Conservation (phyloP, 1,139 yeast genomes). For the Yamadazyma kanchanaburiensis region DNA sequence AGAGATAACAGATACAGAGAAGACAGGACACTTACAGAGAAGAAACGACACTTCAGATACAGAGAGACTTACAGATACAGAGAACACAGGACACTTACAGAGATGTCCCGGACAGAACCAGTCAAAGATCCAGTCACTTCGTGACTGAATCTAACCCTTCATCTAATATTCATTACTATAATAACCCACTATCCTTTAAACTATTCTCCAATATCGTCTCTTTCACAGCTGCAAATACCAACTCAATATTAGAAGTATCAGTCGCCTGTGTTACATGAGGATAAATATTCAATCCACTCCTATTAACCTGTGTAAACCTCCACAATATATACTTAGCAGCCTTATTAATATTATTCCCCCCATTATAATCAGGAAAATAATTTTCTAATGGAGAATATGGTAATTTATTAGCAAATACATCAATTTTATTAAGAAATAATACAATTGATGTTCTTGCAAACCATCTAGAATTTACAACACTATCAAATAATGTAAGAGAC, state of each 20-base stretch:
- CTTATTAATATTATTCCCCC: conserved; percentile 83
- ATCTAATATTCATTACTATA: conserved; percentile 37
- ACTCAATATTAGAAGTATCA: conserved; percentile 81
- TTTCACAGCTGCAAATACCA: conserved; percentile 88
- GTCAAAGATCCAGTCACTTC: too few species aligned
- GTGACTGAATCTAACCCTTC: too few species aligned
- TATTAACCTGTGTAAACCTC: conserved; percentile 83
- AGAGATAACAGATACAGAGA: too few species aligned
- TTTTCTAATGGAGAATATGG: conserved; percentile 78
- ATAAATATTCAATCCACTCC: conserved; percentile 77
- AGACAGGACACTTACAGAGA: too few species aligned
- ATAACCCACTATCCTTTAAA: conserved; percentile 79
- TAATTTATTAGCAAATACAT: conserved; percentile 81
- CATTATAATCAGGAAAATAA: conserved; percentile 86
- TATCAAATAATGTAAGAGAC: conserved; percentile 79
- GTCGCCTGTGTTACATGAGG: conserved; percentile 96
- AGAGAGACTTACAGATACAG: too few species aligned
- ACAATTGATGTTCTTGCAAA: conserved; percentile 84
- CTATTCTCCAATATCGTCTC: conserved; percentile 86
- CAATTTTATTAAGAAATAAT: conserved; percentile 83
- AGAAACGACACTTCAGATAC: too few species aligned
- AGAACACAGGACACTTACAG: too few species aligned
- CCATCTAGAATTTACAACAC: conserved; percentile 94
- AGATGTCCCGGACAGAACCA: too few species aligned
- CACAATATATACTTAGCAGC: conserved; percentile 94